Evolutionary conservation across 768 basidiomycete species (phyloP).

Genomic region (Austroboletus eburneus): DNA sequence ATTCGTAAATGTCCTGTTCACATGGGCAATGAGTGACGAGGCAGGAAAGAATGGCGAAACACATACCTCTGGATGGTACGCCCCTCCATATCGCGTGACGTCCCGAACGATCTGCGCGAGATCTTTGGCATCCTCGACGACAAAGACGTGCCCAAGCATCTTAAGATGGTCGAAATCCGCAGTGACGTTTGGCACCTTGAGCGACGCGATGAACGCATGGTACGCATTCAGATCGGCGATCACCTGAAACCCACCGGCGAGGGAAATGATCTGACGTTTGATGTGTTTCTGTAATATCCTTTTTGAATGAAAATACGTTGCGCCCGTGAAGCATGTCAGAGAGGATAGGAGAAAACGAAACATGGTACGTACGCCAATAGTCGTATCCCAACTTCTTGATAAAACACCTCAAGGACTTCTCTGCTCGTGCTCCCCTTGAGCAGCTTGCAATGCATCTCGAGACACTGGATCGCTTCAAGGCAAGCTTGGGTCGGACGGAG

Average conservation of each 20-base stretch:
- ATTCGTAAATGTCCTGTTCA: conserved; percentile 84
- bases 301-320: too few relatives aligned
- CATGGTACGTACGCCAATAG: conserved; percentile 61
- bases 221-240: conserved; percentile 97
- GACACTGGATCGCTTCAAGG: conserved; percentile 81
- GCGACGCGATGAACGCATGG: conserved; percentile 79
- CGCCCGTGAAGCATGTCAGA: too few relatives aligned
- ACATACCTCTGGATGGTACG: conserved; percentile 85
- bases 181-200: conserved; percentile 82
- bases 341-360: neutral
- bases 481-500: conserved; percentile 86
- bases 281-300: conserved; percentile 93
- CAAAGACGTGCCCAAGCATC: conserved; percentile 96
- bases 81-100: conserved; percentile 92
- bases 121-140: conserved; percentile 94
- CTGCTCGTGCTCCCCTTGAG: conserved; percentile 91
- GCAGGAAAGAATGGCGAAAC: neutral
- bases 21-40: neutral
- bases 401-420: conserved; percentile 96
- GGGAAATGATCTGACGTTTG: conserved; percentile 94
- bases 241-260: conserved; percentile 90
- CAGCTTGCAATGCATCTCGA: conserved; percentile 88
- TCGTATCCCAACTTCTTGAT: conserved; percentile 94
- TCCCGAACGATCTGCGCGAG: conserved; percentile 94
- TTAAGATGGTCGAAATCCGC: conserved; percentile 92